phyloP scores from a whole-genome alignment of 2,329 filamentous ascomycete genomes.

The Eutypa lata region DNA sequence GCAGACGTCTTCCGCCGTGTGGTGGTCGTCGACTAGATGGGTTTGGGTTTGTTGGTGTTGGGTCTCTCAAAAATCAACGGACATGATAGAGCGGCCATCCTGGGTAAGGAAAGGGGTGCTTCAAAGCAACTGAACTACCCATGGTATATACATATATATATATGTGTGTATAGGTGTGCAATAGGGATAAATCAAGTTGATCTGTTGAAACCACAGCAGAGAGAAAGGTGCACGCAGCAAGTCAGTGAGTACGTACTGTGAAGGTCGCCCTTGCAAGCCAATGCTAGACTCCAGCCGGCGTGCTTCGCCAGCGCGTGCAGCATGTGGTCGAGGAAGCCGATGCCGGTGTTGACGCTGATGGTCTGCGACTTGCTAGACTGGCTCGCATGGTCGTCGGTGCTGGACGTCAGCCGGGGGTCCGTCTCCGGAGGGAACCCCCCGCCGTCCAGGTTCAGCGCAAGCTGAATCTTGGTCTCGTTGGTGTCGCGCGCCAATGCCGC shows the following conservation, averaged over 20 bases:
- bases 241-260: slow-evolving; percentile 63
- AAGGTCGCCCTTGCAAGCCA: slow-evolving; percentile 83
- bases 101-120: too few relatives aligned
- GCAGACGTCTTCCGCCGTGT: slow-evolving; percentile 94
- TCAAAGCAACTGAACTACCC: too few relatives aligned
- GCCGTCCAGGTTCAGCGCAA: slow-evolving; percentile 91
- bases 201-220: not conserved
- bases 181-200: too few relatives aligned
- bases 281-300: slow-evolving; percentile 83
- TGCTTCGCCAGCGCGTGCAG: slow-evolving; percentile 95
- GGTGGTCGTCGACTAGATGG: slow-evolving; percentile 85
- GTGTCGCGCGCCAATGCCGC: slow-evolving; percentile 83
- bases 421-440: slow-evolving; percentile 69
- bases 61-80: not conserved
- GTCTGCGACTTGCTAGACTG: slow-evolving; percentile 81
- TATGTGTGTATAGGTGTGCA: too few relatives aligned
- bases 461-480: slow-evolving; percentile 96
- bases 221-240: too few relatives aligned
- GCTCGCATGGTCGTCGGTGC: slow-evolving; percentile 68
- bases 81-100: too few relatives aligned
- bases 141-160: too few relatives aligned
- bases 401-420: slow-evolving; percentile 51
- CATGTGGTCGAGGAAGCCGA: slow-evolving; percentile 99
- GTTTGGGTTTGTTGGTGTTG: not conserved
- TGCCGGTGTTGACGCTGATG: slow-evolving; percentile 86